Evolutionary conservation across 2,329 filamentous ascomycete genomes (phyloP).

Genomic region (Colletotrichum sp.): DNA sequence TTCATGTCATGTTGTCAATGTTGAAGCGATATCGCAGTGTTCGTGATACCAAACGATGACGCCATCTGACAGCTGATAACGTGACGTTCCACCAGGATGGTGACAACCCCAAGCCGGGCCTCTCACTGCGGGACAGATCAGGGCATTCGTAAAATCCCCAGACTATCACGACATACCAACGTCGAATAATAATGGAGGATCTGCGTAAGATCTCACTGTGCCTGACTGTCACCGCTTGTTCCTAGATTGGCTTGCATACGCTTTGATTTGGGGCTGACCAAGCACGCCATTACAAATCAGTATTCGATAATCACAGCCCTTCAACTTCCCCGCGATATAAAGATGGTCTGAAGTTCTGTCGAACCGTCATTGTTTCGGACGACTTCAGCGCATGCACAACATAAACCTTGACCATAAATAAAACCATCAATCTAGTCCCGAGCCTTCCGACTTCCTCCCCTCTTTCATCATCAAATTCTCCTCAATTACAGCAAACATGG

Average conservation of each 20-base stretch:
- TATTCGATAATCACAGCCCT: background rate
- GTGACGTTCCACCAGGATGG: constrained; percentile 6
- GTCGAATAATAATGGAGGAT: background rate
- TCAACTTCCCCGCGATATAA: background rate
- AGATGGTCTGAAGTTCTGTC: background rate
- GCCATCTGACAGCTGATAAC: constrained; percentile 6
- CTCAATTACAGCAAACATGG: constrained; percentile 25
- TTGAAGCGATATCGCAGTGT: background rate
- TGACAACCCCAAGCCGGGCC: background rate
- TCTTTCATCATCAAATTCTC: background rate
- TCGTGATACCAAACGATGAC: background rate
- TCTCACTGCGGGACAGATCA: background rate
- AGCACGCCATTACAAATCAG: constrained; percentile 16
- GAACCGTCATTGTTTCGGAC: background rate
- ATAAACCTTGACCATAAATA: background rate
- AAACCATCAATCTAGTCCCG: background rate
- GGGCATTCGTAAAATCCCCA: background rate
- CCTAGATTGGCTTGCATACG: background rate
- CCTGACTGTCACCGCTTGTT: constrained; percentile 4
- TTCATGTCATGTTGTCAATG: background rate
- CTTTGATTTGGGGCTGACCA: background rate
- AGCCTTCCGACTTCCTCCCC: background rate
- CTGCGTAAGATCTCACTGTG: background rate
- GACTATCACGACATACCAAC: background rate
- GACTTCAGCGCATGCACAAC: background rate